Conservation (phyloP, 306 rosid genomes). For the Citrullus mucosospermus region DNA sequence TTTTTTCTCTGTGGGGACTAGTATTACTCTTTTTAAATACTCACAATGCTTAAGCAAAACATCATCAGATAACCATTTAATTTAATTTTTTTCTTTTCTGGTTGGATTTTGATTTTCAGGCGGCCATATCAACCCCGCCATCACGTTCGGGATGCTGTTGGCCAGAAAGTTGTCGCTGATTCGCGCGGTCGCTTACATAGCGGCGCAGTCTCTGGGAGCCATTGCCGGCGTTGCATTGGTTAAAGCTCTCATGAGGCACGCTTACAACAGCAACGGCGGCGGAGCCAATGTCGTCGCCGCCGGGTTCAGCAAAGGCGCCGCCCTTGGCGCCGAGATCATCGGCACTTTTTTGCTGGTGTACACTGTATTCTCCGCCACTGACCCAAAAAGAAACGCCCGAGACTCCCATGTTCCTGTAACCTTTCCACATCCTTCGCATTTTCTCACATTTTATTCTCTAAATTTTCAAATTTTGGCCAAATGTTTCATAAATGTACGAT, state of each 20-base stretch:
- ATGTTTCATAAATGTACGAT: too few relatives aligned
- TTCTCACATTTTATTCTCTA: too few relatives aligned
- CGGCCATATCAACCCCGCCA: conserved; percentile 50
- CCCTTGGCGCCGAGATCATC: conserved; percentile 19
- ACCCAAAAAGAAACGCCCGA: conserved; percentile 36
- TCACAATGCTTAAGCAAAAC: too few relatives aligned
- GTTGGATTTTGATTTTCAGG: conserved; percentile 2
- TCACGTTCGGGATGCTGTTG: conserved; percentile 32
- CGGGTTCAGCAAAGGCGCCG: too few relatives aligned
- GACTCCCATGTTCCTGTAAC: conserved; percentile 32
- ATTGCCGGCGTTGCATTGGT: conserved; percentile 37
- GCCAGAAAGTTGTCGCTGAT: conserved; percentile 40
- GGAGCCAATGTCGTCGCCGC: conserved; percentile 28
- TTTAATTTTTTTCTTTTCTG: too few relatives aligned
- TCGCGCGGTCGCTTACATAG: conserved; percentile 25
- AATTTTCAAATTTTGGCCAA: too few relatives aligned
- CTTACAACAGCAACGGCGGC: conserved; percentile 20
- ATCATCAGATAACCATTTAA: too few relatives aligned
- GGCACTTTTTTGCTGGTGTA: conserved; percentile 47
- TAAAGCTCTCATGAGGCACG: conserved; percentile 29
- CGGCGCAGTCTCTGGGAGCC: conserved; percentile 42
- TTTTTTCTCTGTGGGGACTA: too few relatives aligned
- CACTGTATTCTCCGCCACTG: conserved; percentile 53
- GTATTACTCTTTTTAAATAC: too few relatives aligned
- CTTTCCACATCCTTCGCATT: too few relatives aligned